phyloP scores from a whole-genome alignment of 1,284 basidiomycete species.

The Papiliotrema terrestris region DNA sequence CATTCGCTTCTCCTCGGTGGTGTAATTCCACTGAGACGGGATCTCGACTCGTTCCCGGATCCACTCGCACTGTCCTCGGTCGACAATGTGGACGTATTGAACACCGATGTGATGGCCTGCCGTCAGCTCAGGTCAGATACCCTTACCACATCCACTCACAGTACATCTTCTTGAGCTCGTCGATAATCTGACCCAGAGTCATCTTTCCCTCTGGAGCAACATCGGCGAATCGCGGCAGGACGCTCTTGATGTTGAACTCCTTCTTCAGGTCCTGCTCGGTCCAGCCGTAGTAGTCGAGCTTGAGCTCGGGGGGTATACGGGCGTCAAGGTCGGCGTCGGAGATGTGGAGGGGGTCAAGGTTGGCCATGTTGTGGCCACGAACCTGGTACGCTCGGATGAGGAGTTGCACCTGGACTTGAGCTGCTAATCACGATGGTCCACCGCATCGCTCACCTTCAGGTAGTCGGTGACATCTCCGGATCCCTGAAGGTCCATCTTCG shows the following conservation, averaged over 20 bases:
- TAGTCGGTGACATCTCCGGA: constrained; percentile 84
- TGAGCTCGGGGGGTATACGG: constrained; percentile 76
- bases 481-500: constrained; percentile 63
- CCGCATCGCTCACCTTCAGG: constrained; percentile 67
- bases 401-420: constrained; percentile 75
- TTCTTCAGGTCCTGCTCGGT: constrained; percentile 89
- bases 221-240: constrained; percentile 84
- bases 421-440: neutral
- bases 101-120: constrained; percentile 87
- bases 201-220: constrained; percentile 65
- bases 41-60: constrained; percentile 94
- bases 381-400: constrained; percentile 98
- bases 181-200: constrained; percentile 89
- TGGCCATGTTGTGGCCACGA: constrained; percentile 92
- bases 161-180: constrained; percentile 88
- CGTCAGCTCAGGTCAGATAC: constrained; percentile 1
- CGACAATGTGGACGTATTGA: constrained; percentile 97
- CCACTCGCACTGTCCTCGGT: constrained; percentile 99
- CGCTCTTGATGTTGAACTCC: constrained; percentile 91
- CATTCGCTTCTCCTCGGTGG: constrained; percentile 96
- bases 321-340: constrained; percentile 79
- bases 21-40: constrained; percentile 97
- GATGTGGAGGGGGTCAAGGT: constrained; percentile 93
- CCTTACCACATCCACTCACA: constrained; percentile 60
- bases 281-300: constrained; percentile 91